Evolutionary conservation across 2,329 filamentous ascomycete genomes (phyloP).

Genomic region (Beauveria australis): DNA sequence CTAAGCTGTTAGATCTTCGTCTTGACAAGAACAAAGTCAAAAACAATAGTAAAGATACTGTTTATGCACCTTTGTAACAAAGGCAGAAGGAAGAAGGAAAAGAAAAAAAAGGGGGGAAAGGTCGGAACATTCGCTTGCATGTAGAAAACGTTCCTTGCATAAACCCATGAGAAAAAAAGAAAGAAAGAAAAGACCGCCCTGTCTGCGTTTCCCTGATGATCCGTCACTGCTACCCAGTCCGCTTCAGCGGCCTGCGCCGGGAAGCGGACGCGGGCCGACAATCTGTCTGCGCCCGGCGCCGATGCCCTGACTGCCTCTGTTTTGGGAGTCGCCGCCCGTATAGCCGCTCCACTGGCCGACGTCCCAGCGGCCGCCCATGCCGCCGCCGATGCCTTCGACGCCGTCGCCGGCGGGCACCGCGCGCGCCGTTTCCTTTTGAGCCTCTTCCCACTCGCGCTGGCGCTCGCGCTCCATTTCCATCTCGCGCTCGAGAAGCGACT

Average conservation of each 20-base stretch:
- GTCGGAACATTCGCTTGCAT: not conserved
- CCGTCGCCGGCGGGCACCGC: slow-evolving; percentile 42
- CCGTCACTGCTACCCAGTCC: slow-evolving; percentile 11
- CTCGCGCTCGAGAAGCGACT: slow-evolving; percentile 67
- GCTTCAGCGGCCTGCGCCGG: slow-evolving; percentile 25
- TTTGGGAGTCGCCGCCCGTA: slow-evolving; percentile 68
- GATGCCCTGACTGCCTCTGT: slow-evolving; percentile 55
- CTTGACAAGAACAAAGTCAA: not conserved
- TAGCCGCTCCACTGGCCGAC: slow-evolving; percentile 68
- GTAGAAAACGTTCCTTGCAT: not conserved
- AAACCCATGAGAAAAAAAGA: not conserved
- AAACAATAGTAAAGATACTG: not conserved
- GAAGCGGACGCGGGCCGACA: slow-evolving; percentile 65
- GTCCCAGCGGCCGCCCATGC: slow-evolving; percentile 63
- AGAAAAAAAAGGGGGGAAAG: not conserved
- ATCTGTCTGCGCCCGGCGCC: slow-evolving; percentile 68
- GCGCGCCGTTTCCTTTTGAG: slow-evolving; percentile 54
- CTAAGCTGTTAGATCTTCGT: not conserved
- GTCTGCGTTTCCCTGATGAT: not conserved
- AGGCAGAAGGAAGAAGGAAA: not conserved
- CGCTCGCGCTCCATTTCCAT: slow-evolving; percentile 72
- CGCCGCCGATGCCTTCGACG: slow-evolving; percentile 58
- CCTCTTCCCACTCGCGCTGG: slow-evolving; percentile 72
- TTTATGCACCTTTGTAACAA: not conserved
- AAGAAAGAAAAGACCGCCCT: not conserved